Conservation (phyloP, 2,329 filamentous ascomycete species). For the Exophiala bonariae region DNA sequence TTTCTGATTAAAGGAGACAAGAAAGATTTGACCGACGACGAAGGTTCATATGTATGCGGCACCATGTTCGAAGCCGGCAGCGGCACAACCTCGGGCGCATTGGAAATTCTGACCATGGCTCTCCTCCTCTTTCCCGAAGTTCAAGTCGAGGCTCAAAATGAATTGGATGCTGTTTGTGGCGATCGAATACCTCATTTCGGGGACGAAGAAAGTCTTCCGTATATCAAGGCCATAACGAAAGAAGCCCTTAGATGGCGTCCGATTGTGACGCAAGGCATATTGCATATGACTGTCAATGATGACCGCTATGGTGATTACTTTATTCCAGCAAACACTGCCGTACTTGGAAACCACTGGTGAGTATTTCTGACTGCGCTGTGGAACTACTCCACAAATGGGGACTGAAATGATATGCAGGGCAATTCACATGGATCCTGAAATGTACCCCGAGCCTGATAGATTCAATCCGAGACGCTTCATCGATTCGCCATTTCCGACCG, state of each 20-base stretch:
- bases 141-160: not conserved
- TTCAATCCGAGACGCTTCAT: constrained; percentile 35
- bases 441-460: too few species aligned
- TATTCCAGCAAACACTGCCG: constrained; percentile 46
- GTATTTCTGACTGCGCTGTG: too few species aligned
- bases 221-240: constrained; percentile 33
- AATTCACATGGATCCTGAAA: too few species aligned
- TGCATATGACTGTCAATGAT: constrained; percentile 40
- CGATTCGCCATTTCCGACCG: constrained; percentile 45
- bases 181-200: constrained; percentile 26
- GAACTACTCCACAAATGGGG: constrained; percentile 44
- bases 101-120: not conserved
- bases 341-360: constrained; percentile 47
- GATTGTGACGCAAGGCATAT: constrained; percentile 35
- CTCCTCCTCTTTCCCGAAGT: constrained; percentile 7
- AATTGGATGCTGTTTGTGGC: constrained; percentile 4
- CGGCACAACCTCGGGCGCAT: not conserved
- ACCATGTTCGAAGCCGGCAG: not conserved
- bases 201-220: constrained; percentile 36
- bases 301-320: constrained; percentile 51
- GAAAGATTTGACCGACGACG: not conserved
- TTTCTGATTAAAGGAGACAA: not conserved
- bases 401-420: constrained; percentile 41
- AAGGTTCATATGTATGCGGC: not conserved
- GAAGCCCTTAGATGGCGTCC: constrained; percentile 40